A percentile compares a stretch with the other conserved stretches of the same genome.
Conservation (phyloP, 805 yeast species). For the Candida loeiensis region DNA sequence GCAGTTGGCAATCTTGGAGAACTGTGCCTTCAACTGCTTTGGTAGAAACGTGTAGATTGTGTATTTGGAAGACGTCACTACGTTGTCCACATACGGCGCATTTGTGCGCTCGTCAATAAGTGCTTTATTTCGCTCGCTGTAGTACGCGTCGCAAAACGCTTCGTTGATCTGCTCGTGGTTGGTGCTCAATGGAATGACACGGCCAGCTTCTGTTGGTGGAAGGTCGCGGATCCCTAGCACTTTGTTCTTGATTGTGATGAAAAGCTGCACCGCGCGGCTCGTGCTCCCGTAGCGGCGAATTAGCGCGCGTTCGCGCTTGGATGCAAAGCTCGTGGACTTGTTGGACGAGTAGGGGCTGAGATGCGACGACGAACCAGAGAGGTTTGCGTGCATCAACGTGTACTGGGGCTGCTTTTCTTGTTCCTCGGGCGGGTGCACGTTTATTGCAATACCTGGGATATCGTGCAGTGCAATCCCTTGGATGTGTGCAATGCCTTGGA, state of each 20-base stretch:
- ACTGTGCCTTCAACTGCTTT: constrained; percentile 83
- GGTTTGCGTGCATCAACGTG: constrained; percentile 9
- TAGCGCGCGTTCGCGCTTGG: constrained; percentile 15
- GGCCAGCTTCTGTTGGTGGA: constrained; percentile 62
- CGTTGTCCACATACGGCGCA: constrained; percentile 59
- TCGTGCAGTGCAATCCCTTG: too few species aligned
- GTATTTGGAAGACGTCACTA: constrained; percentile 84
- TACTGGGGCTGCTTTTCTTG: constrained; percentile 11
- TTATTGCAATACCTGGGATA: constrained; percentile 8
- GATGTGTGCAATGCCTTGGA: too few species aligned
- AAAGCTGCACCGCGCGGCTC: constrained; percentile 12
- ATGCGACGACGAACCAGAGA: constrained; percentile 24
- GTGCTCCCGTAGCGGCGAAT: constrained; percentile 13
- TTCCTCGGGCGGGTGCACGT: constrained; percentile 16
- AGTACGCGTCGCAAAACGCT: constrained; percentile 27
- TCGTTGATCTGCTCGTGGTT: constrained; percentile 33
- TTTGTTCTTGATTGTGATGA: constrained; percentile 27
- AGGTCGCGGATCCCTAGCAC: constrained; percentile 45
- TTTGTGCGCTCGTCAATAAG: constrained; percentile 69
- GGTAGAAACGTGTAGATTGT: constrained; percentile 80
- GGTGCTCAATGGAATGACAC: constrained; percentile 66
- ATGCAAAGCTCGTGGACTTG: constrained; percentile 18
- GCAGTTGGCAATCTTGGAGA: constrained; percentile 87
- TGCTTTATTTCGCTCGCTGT: constrained; percentile 20
- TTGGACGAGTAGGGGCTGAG: constrained; percentile 16